A percentile compares a stretch with the other conserved stretches of the same genome.
Evolutionary conservation across 345 rosid species (phyloP).

Genomic region (Hypericum perforatum): DNA sequence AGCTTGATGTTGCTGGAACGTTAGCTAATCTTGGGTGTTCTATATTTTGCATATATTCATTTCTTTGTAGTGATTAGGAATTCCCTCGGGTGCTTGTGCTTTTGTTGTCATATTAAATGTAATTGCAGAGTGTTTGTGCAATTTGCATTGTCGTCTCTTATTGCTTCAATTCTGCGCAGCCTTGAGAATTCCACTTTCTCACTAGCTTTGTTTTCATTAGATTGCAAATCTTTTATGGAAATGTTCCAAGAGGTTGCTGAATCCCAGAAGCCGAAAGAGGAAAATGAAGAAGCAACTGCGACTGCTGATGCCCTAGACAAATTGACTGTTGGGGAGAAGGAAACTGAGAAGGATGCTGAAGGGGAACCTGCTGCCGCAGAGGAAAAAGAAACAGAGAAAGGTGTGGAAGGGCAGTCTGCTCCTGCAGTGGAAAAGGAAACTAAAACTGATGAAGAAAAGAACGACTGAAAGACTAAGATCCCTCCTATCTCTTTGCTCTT

Average conservation of each 20-base stretch:
- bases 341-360: constrained; percentile 32
- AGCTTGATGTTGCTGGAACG: too few relatives aligned
- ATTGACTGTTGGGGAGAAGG: constrained; percentile 63
- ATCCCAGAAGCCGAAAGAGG: constrained; percentile 46
- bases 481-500: constrained; percentile 18
- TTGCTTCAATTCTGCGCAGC: background rate
- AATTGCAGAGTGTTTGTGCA: background rate
- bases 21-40: too few relatives aligned
- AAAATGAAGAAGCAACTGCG: constrained; percentile 51
- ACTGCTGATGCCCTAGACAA: constrained; percentile 63
- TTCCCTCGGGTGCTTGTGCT: too few relatives aligned
- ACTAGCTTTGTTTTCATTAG: constrained; percentile 22
- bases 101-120: too few relatives aligned
- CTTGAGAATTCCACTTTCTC: background rate
- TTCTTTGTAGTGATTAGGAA: too few relatives aligned
- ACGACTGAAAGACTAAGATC: constrained; percentile 35
- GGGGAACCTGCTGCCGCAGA: constrained; percentile 21
- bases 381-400: constrained; percentile 31
- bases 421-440: constrained; percentile 25
- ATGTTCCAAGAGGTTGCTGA: constrained; percentile 64
- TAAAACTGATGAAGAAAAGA: constrained; percentile 36
- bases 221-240: constrained; percentile 83
- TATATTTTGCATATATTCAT: too few relatives aligned
- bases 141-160: background rate
- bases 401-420: constrained; percentile 20